Percentiles rank a stretch among this genome's conserved stretches.
These are phyloP conservation scores for Perkinsus olseni DNA, from an alignment of 169 alveolate species.

Conservation along the genomic window DNA sequence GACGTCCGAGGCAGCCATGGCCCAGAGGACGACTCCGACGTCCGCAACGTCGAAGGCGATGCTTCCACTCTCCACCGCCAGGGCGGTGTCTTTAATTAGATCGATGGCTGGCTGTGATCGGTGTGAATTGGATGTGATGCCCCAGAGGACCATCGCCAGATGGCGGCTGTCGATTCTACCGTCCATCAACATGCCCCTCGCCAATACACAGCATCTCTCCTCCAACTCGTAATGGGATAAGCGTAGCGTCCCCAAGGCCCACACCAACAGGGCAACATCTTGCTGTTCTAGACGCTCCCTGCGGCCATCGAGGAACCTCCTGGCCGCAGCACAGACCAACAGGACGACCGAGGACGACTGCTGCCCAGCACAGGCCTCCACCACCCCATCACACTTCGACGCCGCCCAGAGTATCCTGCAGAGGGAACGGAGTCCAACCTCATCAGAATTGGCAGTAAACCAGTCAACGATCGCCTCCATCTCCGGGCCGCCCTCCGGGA, in stretches of 20 bases:
- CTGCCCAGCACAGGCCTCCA: not conserved
- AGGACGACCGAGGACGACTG: not conserved
- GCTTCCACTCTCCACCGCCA: not conserved
- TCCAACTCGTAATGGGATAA: not conserved
- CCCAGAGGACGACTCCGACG: not conserved
- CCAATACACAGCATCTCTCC: not conserved
- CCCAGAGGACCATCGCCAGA: not conserved
- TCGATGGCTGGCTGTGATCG: not conserved
- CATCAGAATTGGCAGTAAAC: not conserved
- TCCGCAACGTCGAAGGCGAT: not conserved
- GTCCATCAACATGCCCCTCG: not conserved
- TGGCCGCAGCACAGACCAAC: not conserved
- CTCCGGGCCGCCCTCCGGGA: not conserved
- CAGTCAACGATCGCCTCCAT: not conserved
- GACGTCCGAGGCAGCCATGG: not conserved
- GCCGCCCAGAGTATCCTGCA: not conserved
- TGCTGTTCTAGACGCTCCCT: not conserved
- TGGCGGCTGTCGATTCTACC: not conserved
- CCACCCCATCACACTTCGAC: not conserved
- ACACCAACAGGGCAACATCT: not conserved
- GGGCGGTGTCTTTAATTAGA: not conserved
- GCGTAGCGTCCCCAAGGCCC: not conserved
- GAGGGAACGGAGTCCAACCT: not conserved
- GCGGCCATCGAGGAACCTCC: not conserved
- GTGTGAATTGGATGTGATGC: not conserved